Evolutionary conservation across 2,329 filamentous ascomycete genomes (phyloP).

Genomic region (Pseudogymnoascus sp.): DNA sequence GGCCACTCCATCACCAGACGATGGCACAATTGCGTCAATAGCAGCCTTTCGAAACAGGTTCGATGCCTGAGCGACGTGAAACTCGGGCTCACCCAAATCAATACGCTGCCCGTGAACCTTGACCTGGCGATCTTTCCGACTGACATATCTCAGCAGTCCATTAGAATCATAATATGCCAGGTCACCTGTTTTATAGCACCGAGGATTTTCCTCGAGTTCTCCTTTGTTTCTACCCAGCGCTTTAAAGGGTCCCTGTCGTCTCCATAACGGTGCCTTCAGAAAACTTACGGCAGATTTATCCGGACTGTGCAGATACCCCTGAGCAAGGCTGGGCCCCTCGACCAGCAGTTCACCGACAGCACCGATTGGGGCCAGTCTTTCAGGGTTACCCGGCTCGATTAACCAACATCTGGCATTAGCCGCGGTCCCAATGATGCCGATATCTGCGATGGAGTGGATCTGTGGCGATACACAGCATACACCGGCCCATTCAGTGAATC

Average conservation of each 20-base stretch:
- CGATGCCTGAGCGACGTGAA: neutral
- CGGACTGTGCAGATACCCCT: constrained; percentile 11
- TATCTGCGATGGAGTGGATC: neutral
- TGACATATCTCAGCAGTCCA: constrained; percentile 52
- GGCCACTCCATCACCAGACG: neutral
- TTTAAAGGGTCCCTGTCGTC: neutral
- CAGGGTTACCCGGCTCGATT: constrained; percentile 10
- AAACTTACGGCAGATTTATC: constrained; percentile 14
- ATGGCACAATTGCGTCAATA: neutral
- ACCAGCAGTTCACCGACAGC: constrained; percentile 5
- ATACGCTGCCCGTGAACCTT: constrained; percentile 56
- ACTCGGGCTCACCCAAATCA: constrained; percentile 52
- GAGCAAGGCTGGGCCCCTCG: neutral
- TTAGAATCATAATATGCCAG: constrained; percentile 51
- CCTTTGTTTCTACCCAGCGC: constrained; percentile 27
- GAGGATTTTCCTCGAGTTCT: constrained; percentile 51
- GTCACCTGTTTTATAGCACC: constrained; percentile 55
- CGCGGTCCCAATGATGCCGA: neutral
- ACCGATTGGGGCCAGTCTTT: constrained; percentile 3
- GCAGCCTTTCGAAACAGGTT: neutral
- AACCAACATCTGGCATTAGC: constrained; percentile 11
- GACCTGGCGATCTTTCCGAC: constrained; percentile 37
- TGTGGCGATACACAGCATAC: neutral
- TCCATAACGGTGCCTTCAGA: constrained; percentile 30
- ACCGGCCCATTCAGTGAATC: constrained; percentile 27